A percentile compares a stretch with the other conserved stretches of the same genome.
phyloP scores from a whole-genome alignment of 768 basidiomycete genomes.

The Clavulina sp. region DNA sequence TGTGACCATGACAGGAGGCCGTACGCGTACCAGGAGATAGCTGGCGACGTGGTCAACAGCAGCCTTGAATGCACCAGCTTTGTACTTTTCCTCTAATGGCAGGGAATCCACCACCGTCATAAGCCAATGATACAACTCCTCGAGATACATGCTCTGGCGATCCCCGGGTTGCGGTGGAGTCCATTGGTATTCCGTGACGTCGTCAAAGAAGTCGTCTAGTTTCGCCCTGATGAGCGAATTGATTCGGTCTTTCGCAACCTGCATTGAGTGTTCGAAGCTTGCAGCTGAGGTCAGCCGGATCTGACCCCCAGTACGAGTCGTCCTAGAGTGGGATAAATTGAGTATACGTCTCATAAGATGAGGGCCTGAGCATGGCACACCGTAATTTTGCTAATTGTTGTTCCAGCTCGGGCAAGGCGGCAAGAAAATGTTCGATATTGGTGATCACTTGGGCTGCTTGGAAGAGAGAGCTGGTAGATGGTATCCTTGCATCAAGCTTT shows the following conservation, averaged over 20 bases:
- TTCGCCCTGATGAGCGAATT: constrained; percentile 74
- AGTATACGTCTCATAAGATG: background rate
- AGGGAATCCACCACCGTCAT: constrained; percentile 89
- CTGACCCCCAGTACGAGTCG: constrained; percentile 66
- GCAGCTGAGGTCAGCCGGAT: constrained; percentile 40
- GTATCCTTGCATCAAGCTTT: constrained; percentile 55
- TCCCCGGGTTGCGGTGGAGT: constrained; percentile 33
- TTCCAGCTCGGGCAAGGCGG: constrained; percentile 70
- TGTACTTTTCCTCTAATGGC: constrained; percentile 65
- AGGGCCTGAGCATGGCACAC: constrained; percentile 21
- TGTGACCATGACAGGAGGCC: background rate
- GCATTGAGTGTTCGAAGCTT: constrained; percentile 53
- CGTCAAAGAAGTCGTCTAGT: constrained; percentile 80
- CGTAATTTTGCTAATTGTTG: constrained; percentile 67
- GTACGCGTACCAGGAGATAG: constrained; percentile 57
- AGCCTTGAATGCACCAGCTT: constrained; percentile 75
- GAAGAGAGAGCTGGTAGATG: constrained; percentile 58
- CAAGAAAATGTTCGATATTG: constrained; percentile 83
- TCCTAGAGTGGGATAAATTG: constrained; percentile 26
- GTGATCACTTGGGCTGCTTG: constrained; percentile 88
- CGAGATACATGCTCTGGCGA: constrained; percentile 82
- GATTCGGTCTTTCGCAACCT: constrained; percentile 56
- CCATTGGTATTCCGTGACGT: constrained; percentile 91
- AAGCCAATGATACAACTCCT: constrained; percentile 91
- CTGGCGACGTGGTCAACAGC: constrained; percentile 80